Percentiles rank a stretch among this genome's conserved stretches.
Conservation (phyloP, 495 filamentous ascomycete species). For the Glutinoglossum americanum region DNA sequence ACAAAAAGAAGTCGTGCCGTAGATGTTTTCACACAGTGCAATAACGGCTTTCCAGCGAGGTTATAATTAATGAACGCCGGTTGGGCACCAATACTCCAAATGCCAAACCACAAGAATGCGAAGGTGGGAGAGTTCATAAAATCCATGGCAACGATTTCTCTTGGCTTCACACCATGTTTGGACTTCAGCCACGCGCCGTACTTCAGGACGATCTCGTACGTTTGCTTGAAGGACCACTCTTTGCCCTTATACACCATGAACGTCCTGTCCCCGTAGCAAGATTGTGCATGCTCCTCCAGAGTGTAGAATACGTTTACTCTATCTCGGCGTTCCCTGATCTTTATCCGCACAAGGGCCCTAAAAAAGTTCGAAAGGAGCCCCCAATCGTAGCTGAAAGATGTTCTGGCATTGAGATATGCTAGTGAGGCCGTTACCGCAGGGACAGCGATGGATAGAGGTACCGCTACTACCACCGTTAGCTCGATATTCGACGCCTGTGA, state of each 20-base stretch:
- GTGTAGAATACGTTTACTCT: slow-evolving; percentile 57
- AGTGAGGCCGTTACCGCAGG: slow-evolving; percentile 45
- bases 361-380: slow-evolving; percentile 28
- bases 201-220: slow-evolving; percentile 50
- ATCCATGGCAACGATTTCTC: slow-evolving; percentile 74
- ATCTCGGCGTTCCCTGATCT: slow-evolving; percentile 29
- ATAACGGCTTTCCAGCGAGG: slow-evolving; percentile 46
- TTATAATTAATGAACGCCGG: slow-evolving; percentile 97
- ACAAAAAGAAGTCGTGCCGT: slow-evolving; percentile 50
- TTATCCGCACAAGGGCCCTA: slow-evolving; percentile 20
- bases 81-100: slow-evolving; percentile 74
- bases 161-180: slow-evolving; percentile 41
- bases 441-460: slow-evolving; percentile 23
- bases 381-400: slow-evolving; percentile 43
- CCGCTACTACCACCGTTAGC: background rate
- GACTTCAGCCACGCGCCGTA: slow-evolving; percentile 70
- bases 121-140: slow-evolving; percentile 72
- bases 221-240: slow-evolving; percentile 60
- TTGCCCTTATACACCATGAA: slow-evolving; percentile 60
- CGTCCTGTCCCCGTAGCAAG: slow-evolving; percentile 21
- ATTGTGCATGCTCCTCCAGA: slow-evolving; percentile 46
- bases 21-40: slow-evolving; percentile 58
- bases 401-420: slow-evolving; percentile 66
- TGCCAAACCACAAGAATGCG: slow-evolving; percentile 60
- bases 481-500: background rate